phyloP scores from a whole-genome alignment of 805 yeast species.

The Saccharomycopsis sp. region DNA sequence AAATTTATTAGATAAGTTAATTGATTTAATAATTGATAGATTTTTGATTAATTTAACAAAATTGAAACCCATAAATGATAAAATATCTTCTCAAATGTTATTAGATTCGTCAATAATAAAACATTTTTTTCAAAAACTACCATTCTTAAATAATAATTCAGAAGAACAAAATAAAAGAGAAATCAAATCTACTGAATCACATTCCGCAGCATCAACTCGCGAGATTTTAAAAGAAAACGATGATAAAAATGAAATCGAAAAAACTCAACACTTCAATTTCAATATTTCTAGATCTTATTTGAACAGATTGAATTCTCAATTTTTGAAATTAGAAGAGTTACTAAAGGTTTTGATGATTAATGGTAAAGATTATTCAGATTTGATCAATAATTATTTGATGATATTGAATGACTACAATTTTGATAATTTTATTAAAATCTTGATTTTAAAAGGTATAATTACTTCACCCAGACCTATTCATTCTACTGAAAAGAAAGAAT shows the following conservation, averaged over 20 bases:
- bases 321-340: conserved; percentile 45
- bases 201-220: not conserved
- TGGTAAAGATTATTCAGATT: conserved; percentile 50
- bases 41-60: conserved; percentile 47
- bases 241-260: not conserved
- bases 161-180: not conserved
- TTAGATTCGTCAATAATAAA: conserved; percentile 63
- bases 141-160: conserved; percentile 21
- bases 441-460: conserved; percentile 49
- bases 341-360: conserved; percentile 59
- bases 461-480: conserved; percentile 22
- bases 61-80: conserved; percentile 47
- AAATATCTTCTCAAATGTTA: conserved; percentile 67
- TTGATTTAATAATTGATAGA: conserved; percentile 50
- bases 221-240: not conserved
- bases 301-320: conserved; percentile 34
- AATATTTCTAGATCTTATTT: conserved; percentile 24
- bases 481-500: conserved; percentile 27
- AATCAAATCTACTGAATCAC: not conserved
- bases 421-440: conserved; percentile 52
- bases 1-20: conserved; percentile 63
- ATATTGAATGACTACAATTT: conserved; percentile 56
- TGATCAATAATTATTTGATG: conserved; percentile 55
- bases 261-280: conserved; percentile 6
- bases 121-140: conserved; percentile 22